Base-by-base conservation (phyloP, 352 stramenopile genomes). In the Phytophthora pistaciae region DNA sequence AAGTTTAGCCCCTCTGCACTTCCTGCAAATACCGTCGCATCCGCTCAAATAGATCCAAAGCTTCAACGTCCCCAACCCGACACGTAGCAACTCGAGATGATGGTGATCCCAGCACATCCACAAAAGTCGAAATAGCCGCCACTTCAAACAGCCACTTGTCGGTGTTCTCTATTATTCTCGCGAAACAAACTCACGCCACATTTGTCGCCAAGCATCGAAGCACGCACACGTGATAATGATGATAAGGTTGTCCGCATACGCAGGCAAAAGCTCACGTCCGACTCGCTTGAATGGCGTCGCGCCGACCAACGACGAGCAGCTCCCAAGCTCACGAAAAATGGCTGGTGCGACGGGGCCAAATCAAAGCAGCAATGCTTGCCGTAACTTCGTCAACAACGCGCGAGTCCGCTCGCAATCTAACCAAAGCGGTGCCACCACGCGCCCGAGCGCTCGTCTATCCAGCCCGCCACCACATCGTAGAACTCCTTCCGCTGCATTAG, bases 401-500 rank as follows among this genome's bases (percentile, higher is more conserved):
- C 33, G 33, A 63, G 29, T 56, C 49, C 16, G 5, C 21, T 5
- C 21, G 14, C 44, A 33, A 52, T 40, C 23, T 57, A 74, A 49
- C 33, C 59, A 55, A 77, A 70, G 5, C 33, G 27, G 16, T 62
- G 18, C 50, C 70, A 68, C 60, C 52, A 64, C 14, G 46, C 52
- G 18, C 48, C 21, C 20, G 5, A 33, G n/a, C 21, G 53, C 50
- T 72, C 49, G 27, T 44, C 57, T 55, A 66, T 69, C 72, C 72
- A 76, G 40, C 52, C 40, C 9, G 38, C 38, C 54, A 72, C 66
- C 46, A 60, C 44, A 56, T 77, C 46, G 62, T 82, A 74, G 52
- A 80, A 56, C 36, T 68, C 48, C 46, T 64, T 62, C 8, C 77
- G 62, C 60, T 74, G 56, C 11, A 42, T 50, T 38, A 82, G 57